These are phyloP conservation scores for Parathielavia hyrcaniae DNA, from an alignment of 495 filamentous ascomycete species.

Conservation along the genomic window DNA sequence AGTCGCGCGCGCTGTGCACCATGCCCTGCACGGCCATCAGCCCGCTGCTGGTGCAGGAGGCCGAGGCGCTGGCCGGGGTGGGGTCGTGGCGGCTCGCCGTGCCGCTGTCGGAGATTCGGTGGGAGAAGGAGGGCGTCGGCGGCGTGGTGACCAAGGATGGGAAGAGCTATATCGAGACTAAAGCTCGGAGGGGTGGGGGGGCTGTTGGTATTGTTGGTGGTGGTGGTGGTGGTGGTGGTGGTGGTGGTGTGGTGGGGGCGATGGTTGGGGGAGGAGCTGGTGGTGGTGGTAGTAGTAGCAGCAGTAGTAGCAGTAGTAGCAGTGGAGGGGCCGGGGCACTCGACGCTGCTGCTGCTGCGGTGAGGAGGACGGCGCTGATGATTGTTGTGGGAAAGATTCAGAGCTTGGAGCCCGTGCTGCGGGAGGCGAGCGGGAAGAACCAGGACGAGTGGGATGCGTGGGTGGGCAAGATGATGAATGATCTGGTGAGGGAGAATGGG, in stretches of 20 bases:
- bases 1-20: conserved; percentile 60
- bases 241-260: background rate
- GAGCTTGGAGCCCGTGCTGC: conserved; percentile 73
- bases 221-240: background rate
- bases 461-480: conserved; percentile 79
- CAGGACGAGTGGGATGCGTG: conserved; percentile 90
- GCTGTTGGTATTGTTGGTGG: background rate
- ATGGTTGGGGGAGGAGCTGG: too few relatives aligned
- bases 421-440: conserved; percentile 76
- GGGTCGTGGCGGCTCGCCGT: conserved; percentile 74
- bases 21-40: conserved; percentile 76
- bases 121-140: conserved; percentile 72
- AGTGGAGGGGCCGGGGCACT: conserved; percentile 42
- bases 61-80: conserved; percentile 62
- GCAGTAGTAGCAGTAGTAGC: conserved; percentile 6
- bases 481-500: conserved; percentile 71
- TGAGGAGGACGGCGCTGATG: conserved; percentile 71
- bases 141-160: conserved; percentile 49
- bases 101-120: conserved; percentile 77
- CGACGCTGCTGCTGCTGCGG: conserved; percentile 63
- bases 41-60: conserved; percentile 72
- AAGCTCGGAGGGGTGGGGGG: conserved; percentile 21
- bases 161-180: conserved; percentile 45
- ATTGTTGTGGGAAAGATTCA: conserved; percentile 85
- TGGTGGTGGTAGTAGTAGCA: background rate